Base-by-base conservation (phyloP, 345 rosid genomes). In the Passiflora organensis region DNA sequence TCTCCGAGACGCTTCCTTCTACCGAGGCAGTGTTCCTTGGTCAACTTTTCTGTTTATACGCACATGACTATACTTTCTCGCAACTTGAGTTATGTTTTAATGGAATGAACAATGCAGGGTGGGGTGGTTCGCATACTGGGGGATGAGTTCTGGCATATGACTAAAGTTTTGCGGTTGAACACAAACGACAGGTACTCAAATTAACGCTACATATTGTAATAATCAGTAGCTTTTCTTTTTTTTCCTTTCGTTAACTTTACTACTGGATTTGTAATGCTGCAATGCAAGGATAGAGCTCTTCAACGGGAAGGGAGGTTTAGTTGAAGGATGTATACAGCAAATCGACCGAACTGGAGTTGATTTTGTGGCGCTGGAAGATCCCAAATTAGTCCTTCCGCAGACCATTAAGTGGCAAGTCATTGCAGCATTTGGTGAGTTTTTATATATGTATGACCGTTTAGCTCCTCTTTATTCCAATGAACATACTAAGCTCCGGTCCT, bases 91-190 rank as follows among this genome's bases (percentile, higher is more conserved):
- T 55, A 10, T 39, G 2, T 39, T 14, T 39, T 2, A 39, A 13
- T 8, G 34, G 8, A 28, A 8, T 8, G 3, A 39, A 14, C 12
- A 39, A 39, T 36, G 23, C 77, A 87, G 96, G 98, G 91, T 42
- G 77, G 79, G 32, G 53, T 44, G 54, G 79, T 88, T 58, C 89
- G 85, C 57, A 79, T 88, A 15, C 80, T 82, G 37, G 96, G 89
- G 25, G 90, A 86, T 76, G 93, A 88, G 64, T 86, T 91, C 69
- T 82, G 83, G 81, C 95, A 86, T 42, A 91, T 88, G 90, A 77
- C 82, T 39, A 84, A 80, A 76, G 96, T 81, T 36, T 69, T 91
- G 53, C 76, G 95, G 56, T 56, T 91, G 76, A 78, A 65, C 51
- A 57, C 64, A 0, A 65, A 80, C 43, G 91, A 82, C 58, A 74